These are phyloP conservation scores for Discostella stelligeroides DNA, from an alignment of 108 stramenopile species.

Conservation along the genomic window DNA sequence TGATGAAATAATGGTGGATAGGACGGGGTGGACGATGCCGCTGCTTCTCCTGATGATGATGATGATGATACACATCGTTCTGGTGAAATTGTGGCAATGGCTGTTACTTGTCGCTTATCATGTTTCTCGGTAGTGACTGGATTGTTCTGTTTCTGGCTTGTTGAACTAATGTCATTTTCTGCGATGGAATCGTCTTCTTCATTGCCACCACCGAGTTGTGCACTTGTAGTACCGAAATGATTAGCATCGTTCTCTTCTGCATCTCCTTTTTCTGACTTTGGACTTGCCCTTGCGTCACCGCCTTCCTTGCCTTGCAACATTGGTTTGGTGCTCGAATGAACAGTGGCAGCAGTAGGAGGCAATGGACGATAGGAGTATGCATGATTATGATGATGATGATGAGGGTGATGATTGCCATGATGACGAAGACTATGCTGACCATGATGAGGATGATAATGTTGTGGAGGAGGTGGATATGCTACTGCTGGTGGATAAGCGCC, in stretches of 20 bases:
- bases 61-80: not conserved
- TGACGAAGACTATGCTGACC: not conserved
- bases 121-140: not conserved
- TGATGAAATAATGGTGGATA: not conserved
- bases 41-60: no score
- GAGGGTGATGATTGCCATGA: not conserved
- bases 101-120: not conserved
- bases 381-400: not conserved
- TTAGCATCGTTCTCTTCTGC: not conserved
- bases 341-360: not conserved
- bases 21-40: not conserved
- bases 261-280: not conserved
- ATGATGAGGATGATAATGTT: not conserved
- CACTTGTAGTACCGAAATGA: no score
- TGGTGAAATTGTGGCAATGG: not conserved
- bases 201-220: no score
- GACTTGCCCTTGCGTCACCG: not conserved
- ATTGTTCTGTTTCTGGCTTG: not conserved
- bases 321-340: not conserved
- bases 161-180: not conserved
- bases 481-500: constrained; percentile 12
- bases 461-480: constrained; percentile 20
- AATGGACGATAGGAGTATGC: constrained; percentile 5
- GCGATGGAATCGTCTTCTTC: no score
- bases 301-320: not conserved